Evolutionary conservation across 1,139 yeast genomes (phyloP), one percentile per base, ranked within the genome.

Genomic region (Diutina pseudorugosa): DNA sequence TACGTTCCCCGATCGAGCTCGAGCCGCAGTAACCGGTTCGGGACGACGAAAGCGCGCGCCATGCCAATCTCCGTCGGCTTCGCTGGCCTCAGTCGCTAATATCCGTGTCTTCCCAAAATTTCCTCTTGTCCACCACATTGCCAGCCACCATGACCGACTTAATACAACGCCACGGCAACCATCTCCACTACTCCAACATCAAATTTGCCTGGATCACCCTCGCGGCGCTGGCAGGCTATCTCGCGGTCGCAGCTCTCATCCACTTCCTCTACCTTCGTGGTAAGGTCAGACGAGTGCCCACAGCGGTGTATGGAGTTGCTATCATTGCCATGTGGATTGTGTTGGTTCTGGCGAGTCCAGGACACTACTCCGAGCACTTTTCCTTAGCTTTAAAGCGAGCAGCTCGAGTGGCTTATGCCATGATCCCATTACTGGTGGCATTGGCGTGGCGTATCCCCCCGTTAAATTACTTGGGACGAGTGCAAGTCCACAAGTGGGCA

Each of bases 401-500:
- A 52, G 88, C 83, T 7, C 72, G 96, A 56, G 62, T 89, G 6
- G 71, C 88, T 0, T 85, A 80, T 58, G 78, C 84, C 1, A 64
- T 84, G 54, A 67, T 86, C 23, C 94, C 95, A 0, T 67, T 88
- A 40, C 73, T 82, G 53, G 67, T 87, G 12, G 73, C 82, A 51
- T 63, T 89, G 16, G 78, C 82, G 0, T 60, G 85, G 40, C 69
- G 87, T 52, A 61, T 62, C 2, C 90, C 95, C 2, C 30, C n/a
- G 3, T 4, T 43, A 1, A 60, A 62, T 51, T 88, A 87, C 59
- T 65, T 86, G 54, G 72, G 77, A 45, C 64, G 82, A 14, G 60
- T 88, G 6, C 71, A 71, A 12, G 61, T 86, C 14, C 97, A 90
- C 66, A 88, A 87, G 63, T 88, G 96, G 96, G 64, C 85, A 0